Conservation (phyloP, 352 stramenopile genomes). For the Phytophthora aleatoria region DNA sequence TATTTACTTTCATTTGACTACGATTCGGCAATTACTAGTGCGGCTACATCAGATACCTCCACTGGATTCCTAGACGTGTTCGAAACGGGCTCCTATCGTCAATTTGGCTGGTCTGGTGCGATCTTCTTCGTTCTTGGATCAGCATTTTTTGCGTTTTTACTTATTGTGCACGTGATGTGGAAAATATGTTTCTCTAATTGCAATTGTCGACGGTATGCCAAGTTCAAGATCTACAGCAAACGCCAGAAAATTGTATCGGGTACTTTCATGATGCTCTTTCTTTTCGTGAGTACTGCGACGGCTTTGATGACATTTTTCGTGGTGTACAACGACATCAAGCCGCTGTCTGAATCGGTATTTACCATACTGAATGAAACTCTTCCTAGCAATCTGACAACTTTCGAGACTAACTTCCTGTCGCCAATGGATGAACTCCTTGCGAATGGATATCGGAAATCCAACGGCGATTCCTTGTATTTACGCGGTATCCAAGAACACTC, state of each 20-base stretch:
- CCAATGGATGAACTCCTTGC: constrained; percentile 42
- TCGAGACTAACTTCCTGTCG: constrained; percentile 41
- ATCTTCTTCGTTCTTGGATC: constrained; percentile 36
- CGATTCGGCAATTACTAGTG: constrained; percentile 28
- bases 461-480: constrained; percentile 20
- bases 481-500: constrained; percentile 34
- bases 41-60: background rate
- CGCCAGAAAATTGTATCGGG: constrained; percentile 52
- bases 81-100: constrained; percentile 42
- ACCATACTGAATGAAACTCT: constrained; percentile 35
- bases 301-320: constrained; percentile 39
- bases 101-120: constrained; percentile 49
- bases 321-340: constrained; percentile 39
- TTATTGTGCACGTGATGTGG: constrained; percentile 57
- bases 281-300: constrained; percentile 28
- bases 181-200: constrained; percentile 55
- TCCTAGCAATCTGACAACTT: constrained; percentile 34
- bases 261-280: constrained; percentile 35
- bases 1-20: constrained; percentile 55
- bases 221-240: constrained; percentile 55
- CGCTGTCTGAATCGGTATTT: constrained; percentile 29
- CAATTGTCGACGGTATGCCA: constrained; percentile 48
- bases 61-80: constrained; percentile 31
- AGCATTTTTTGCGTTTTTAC: constrained; percentile 34
- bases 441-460: constrained; percentile 11